phyloP scores from a whole-genome alignment of 352 stramenopile genomes.

The Phytophthora ramorum region DNA sequence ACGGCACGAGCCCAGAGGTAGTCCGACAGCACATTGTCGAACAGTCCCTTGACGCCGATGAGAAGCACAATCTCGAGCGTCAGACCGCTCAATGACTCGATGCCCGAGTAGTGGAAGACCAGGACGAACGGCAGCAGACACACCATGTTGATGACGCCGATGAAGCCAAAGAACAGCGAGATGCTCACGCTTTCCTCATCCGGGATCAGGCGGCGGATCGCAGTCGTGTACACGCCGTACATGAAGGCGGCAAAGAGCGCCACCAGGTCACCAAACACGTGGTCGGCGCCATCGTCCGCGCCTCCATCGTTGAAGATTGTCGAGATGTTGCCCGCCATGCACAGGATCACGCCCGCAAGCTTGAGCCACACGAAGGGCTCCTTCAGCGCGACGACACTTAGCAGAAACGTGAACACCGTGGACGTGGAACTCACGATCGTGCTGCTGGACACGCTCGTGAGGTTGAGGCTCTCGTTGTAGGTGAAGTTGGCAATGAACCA shows the following conservation, averaged over 20 bases:
- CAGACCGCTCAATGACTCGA: constrained; percentile 69
- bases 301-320: constrained; percentile 82
- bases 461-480: constrained; percentile 93
- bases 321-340: constrained; percentile 88
- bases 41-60: constrained; percentile 89
- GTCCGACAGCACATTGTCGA: constrained; percentile 96
- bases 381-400: constrained; percentile 82
- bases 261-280: constrained; percentile 67
- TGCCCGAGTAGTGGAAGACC: constrained; percentile 59
- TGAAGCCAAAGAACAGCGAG: constrained; percentile 94
- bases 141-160: constrained; percentile 92
- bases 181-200: constrained; percentile 92
- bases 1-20: constrained; percentile 96
- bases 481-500: constrained; percentile 96
- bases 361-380: constrained; percentile 88
- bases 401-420: constrained; percentile 94
- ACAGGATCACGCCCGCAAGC: constrained; percentile 84
- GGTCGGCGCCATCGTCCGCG: constrained; percentile 35
- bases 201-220: constrained; percentile 75
- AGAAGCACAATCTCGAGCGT: constrained; percentile 81
- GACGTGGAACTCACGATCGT: constrained; percentile 96
- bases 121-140: constrained; percentile 75
- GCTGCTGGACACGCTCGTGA: constrained; percentile 94
- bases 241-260: constrained; percentile 86
- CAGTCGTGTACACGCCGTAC: constrained; percentile 95